A percentile compares a stretch with the other conserved stretches of the same genome.
Conservation (phyloP, 1,139 yeast genomes). For the Sugiyamaella paludigena region DNA sequence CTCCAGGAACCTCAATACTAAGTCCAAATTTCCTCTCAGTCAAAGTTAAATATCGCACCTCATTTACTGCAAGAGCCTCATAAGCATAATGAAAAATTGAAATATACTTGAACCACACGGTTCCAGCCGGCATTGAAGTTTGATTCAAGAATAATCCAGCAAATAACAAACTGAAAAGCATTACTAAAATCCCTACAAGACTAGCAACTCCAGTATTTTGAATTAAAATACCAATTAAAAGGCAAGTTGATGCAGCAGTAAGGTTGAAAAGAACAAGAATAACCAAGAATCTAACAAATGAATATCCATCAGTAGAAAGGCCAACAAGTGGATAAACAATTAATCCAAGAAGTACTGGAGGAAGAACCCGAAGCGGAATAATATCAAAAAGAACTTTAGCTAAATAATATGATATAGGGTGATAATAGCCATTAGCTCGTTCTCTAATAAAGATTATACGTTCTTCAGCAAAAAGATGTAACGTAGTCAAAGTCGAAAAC, state of each 20-base stretch:
- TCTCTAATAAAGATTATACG: slow-evolving; percentile 87
- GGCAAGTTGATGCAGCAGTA: slow-evolving; percentile 79
- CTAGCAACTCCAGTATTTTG: slow-evolving; percentile 94
- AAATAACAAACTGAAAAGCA: slow-evolving; percentile 80
- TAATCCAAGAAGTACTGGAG: slow-evolving; percentile 79
- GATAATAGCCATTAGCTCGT: slow-evolving; percentile 90
- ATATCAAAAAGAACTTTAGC: slow-evolving; percentile 89
- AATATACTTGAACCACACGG: slow-evolving; percentile 76
- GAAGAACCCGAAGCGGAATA: slow-evolving; percentile 81
- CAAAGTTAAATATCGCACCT: slow-evolving; percentile 82
- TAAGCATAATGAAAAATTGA: slow-evolving; percentile 95
- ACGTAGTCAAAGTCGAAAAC: slow-evolving; percentile 85
- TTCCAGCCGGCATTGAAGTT: slow-evolving; percentile 65
- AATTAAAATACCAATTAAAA: slow-evolving; percentile 80
- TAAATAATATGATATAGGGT: slow-evolving; percentile 77
- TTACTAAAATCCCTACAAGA: slow-evolving; percentile 76
- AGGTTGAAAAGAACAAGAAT: slow-evolving; percentile 80
- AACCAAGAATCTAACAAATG: slow-evolving; percentile 67
- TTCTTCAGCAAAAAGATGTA: slow-evolving; percentile 84
- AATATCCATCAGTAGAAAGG: slow-evolving; percentile 70
- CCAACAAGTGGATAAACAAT: slow-evolving; percentile 93
- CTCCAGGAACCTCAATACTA: slow-evolving; percentile 97
- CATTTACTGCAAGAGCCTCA: slow-evolving; percentile 88
- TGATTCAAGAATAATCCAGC: slow-evolving; percentile 91
- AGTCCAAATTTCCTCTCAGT: slow-evolving; percentile 88